Base-by-base conservation (phyloP, 202 grass and related monocot genomes). In the Zizania palustris region DNA sequence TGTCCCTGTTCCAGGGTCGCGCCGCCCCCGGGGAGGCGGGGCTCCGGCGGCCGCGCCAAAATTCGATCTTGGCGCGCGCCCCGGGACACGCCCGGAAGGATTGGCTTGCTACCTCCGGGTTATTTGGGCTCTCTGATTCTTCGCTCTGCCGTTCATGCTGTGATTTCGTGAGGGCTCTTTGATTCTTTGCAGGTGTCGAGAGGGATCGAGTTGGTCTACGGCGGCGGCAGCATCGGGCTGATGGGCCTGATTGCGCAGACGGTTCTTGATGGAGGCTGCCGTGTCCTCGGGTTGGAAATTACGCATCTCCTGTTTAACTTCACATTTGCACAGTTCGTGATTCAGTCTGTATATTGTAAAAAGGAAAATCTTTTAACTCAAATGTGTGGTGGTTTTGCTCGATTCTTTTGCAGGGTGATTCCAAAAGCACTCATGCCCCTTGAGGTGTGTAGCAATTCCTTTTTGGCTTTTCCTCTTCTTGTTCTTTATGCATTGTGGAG, bases 201-300 rank as follows among this genome's bases (percentile, higher is more conserved):
- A 83, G 80, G 69, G 70, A 84, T 99, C 77, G 68, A 91, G 92
- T 89, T 99, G 82, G 85, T 99, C 78, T 99, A 99, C 62, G 96
- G 96, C 78, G 96, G 96, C 54, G 92, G 96, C 36, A 99, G 96
- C 68, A 76, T 96, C 75, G 96, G 96, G 76, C 53, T 99, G 75
- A 99, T 99, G 96, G 96, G 96, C 18, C 69, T 99, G 83, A 93
- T 99, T 80, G 93, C 96, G 76, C 92, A 82, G 69, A 93, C 87
- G 7, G 96, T 99, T 83, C 63, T 79, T 67, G 92, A 91, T 67
- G 96, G 96, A 34, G 92, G 92, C 71, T 93, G 92, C 67, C 76
- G 77, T 69, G 96, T 99, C 76, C 89, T 93, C 62, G 96, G 96
- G 96, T 80, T 78, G 9, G 21, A 44, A 79, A 38, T 45, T 80